phyloP scores from a whole-genome alignment of 805 yeast species.

The Candida krabiensis region DNA sequence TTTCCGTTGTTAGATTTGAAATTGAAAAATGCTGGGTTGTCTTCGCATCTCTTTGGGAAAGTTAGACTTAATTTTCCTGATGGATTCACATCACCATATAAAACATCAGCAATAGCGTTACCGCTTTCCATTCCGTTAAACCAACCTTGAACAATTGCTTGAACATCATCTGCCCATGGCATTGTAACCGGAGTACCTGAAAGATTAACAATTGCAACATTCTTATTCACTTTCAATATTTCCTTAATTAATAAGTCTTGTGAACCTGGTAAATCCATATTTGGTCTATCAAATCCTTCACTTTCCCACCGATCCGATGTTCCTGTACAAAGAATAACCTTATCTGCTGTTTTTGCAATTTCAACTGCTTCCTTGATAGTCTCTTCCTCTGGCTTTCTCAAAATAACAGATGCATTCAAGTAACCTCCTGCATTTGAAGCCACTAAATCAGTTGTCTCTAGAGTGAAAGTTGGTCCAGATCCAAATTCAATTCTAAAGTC shows the following conservation, averaged over 20 bases:
- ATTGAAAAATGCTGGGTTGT: constrained; percentile 38
- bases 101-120: constrained; percentile 42
- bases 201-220: constrained; percentile 38
- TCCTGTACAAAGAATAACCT: constrained; percentile 37
- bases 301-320: constrained; percentile 39
- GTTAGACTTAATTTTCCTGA: constrained; percentile 42
- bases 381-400: constrained; percentile 9
- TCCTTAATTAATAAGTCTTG: constrained; percentile 34
- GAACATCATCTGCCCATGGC: constrained; percentile 37
- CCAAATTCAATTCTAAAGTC: constrained; percentile 50
- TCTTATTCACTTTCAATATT: constrained; percentile 33
- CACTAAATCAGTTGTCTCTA: constrained; percentile 1
- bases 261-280: constrained; percentile 36
- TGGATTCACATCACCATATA: constrained; percentile 43
- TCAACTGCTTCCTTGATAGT: constrained; percentile 29
- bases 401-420: constrained; percentile 9
- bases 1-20: constrained; percentile 35
- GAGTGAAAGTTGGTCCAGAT: constrained; percentile 37
- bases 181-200: constrained; percentile 41
- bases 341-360: constrained; percentile 34
- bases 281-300: constrained; percentile 39
- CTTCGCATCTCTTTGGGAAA: constrained; percentile 34
- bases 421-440: constrained; percentile 17
- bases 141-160: constrained; percentile 36
- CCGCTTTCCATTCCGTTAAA: constrained; percentile 42